A percentile compares a stretch with the other conserved stretches of the same genome.
Evolutionary conservation across 192 early-diverging fungal genomes (phyloP).

Genomic region (Paraglomus brasilianum): DNA sequence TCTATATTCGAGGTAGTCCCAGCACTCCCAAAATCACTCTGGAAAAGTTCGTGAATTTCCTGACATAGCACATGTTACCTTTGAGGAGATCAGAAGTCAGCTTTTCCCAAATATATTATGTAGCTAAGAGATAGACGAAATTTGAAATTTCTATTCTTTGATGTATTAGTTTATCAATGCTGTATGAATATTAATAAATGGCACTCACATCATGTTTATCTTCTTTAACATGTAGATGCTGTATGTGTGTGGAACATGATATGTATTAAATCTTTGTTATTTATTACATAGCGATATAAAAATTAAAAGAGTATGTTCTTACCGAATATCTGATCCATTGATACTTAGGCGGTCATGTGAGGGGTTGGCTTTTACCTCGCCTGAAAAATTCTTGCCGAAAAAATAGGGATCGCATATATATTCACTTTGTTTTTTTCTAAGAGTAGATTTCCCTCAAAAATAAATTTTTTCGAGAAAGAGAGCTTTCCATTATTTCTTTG

Average conservation of each 20-base stretch:
- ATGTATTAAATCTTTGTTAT: constrained; percentile 6
- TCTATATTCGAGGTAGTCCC: constrained; percentile 37
- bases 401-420: no score
- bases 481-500: no score
- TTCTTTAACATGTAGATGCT: constrained; percentile 7
- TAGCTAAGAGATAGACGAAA: not conserved
- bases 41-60: constrained; percentile 24
- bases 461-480: no score
- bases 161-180: no score
- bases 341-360: constrained; percentile 10
- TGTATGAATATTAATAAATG: no score
- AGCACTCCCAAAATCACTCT: constrained; percentile 25
- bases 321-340: no score
- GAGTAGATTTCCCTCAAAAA: no score
- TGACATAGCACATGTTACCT: constrained; percentile 33
- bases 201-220: not conserved
- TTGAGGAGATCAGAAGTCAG: constrained; percentile 36
- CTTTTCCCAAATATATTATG: constrained; percentile 29
- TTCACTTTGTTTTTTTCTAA: no score
- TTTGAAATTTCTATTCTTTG: no score
- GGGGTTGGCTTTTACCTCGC: no score
- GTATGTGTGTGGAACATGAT: constrained; percentile 6
- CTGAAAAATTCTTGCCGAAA: no score
- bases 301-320: constrained; percentile 17
- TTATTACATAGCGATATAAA: constrained; percentile 5